Evolutionary conservation across 2,329 filamentous ascomycete species (phyloP).

Genomic region (Colletotrichum nymphaeae): DNA sequence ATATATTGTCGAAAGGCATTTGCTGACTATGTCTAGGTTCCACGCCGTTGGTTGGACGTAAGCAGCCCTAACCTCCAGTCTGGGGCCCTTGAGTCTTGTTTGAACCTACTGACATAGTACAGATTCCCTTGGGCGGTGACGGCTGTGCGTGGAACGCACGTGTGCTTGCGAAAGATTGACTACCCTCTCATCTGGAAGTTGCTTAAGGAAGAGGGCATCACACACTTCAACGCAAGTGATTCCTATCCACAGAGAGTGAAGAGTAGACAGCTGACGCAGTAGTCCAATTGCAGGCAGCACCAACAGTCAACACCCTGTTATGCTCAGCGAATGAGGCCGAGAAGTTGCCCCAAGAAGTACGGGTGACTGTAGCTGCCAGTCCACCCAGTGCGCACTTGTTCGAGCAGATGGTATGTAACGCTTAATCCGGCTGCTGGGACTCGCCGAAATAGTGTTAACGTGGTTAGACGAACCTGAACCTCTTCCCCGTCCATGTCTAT

Average conservation of each 20-base stretch:
- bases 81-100: neutral
- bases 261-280: neutral
- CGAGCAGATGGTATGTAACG: constrained; percentile 80
- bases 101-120: neutral
- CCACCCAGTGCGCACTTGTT: constrained; percentile 92
- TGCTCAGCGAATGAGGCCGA: constrained; percentile 83
- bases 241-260: constrained; percentile 55
- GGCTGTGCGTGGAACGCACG: constrained; percentile 79
- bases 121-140: constrained; percentile 84
- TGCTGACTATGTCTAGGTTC: constrained; percentile 58
- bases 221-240: constrained; percentile 97
- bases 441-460: constrained; percentile 3
- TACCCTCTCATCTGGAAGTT: constrained; percentile 93
- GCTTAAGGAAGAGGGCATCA: constrained; percentile 86
- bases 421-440: neutral
- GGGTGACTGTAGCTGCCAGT: constrained; percentile 91
- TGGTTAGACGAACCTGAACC: constrained; percentile 70
- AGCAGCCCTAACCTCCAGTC: neutral
- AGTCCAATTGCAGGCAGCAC: neutral
- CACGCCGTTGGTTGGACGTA: constrained; percentile 79
- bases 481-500: constrained; percentile 93
- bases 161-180: constrained; percentile 94
- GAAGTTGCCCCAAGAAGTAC: constrained; percentile 75
- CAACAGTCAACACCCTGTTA: constrained; percentile 91
- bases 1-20: constrained; percentile 49